Conservation (phyloP, 805 yeast species). For the Candida argentea region DNA sequence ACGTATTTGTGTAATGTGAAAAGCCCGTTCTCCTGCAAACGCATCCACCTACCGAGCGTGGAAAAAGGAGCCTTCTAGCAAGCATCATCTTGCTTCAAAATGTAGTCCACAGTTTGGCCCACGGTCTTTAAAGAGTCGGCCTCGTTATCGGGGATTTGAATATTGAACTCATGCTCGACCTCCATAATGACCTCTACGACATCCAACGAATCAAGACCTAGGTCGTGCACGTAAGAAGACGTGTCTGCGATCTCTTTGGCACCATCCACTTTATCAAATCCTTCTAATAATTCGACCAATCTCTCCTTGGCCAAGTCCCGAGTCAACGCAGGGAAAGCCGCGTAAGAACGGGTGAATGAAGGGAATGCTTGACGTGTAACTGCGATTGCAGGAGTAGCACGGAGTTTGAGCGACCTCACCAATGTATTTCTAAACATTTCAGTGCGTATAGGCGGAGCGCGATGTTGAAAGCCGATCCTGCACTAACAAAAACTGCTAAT, state of each 20-base stretch:
- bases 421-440: constrained; percentile 24
- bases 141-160: constrained; percentile 37
- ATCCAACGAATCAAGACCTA: constrained; percentile 38
- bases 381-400: too few relatives aligned
- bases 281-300: constrained; percentile 53
- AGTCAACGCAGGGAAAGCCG: constrained; percentile 51
- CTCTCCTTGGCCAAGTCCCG: constrained; percentile 55
- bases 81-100: constrained; percentile 33
- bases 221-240: constrained; percentile 27
- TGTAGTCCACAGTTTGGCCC: constrained; percentile 34
- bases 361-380: not conserved
- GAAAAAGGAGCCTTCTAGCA: constrained; percentile 16
- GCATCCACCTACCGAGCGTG: too few relatives aligned
- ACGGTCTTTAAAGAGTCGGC: constrained; percentile 37
- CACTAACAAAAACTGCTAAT: too few relatives aligned
- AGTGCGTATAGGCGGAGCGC: constrained; percentile 1
- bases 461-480: too few relatives aligned
- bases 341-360: constrained; percentile 28
- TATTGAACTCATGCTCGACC: constrained; percentile 37
- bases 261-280: constrained; percentile 45
- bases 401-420: constrained; percentile 17
- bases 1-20: too few relatives aligned
- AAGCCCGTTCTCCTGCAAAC: too few relatives aligned
- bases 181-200: constrained; percentile 39
- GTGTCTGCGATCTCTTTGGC: constrained; percentile 27